Evolutionary conservation across 169 alveolate species (phyloP), one percentile per base, ranked within the genome.

Genomic region (Cystoisospora suis): DNA sequence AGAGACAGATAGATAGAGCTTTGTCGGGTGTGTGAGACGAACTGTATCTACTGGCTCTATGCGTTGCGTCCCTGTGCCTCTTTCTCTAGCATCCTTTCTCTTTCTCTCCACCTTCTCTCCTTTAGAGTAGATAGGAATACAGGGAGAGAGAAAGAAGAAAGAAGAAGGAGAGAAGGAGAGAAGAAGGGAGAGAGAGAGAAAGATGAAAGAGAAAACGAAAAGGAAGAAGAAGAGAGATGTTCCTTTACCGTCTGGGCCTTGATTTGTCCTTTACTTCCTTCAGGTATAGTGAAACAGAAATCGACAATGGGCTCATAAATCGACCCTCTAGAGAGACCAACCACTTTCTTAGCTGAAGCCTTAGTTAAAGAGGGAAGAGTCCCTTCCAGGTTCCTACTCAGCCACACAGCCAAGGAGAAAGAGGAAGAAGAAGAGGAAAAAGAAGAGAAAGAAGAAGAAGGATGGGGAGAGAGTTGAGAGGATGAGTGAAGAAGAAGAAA

Each of bases 231-330:
- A 9, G 61, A 53, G 20, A 53, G 9, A 20, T 9, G 61, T 53
- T 53, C 61, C 20, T 53, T 46, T 42, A 87, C 91, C 81, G 91
- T 87, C 77, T 87, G 86, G 29, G 77, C 91, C 58, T 70, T 53
- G 56, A 87, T 45, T 38, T 75, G 49, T n/a, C 91, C 91, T 1
- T 58, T 69, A 5, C 12, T 1, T 3, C 91, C 91, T 45, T 49
- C 81, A 20, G 91, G 91, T 5, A 87, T 79, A 1, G 91, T 46
- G 32, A 87, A 87, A 53, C 91, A 87, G 27, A 87, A 87, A n/a
- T 87, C 91, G 59, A 75, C 91, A 12, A 87, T 58, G 0, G 91
- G 75, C 58, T 69, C 86, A 40, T 65, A 87, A 1, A 32, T 69
- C 29, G 38, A 44, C 4, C 86, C 91, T 20, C 79, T 45, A 3